A percentile compares a stretch with the other conserved stretches of the same genome.
These are phyloP conservation scores for Penicillium arizonense DNA, from an alignment of 495 filamentous ascomycete genomes.

Conservation along the genomic window DNA sequence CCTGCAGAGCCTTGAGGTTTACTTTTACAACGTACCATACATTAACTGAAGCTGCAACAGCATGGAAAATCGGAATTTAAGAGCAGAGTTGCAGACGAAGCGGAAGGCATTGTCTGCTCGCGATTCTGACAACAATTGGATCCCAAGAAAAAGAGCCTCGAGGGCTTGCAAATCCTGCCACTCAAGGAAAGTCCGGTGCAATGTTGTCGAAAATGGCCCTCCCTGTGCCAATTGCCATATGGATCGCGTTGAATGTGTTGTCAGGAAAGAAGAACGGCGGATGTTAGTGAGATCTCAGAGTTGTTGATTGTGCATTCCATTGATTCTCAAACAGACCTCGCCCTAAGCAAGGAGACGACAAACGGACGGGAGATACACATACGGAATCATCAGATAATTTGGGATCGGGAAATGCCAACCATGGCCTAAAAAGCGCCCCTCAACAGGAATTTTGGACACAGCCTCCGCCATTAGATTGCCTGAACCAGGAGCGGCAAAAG, in stretches of 20 bases:
- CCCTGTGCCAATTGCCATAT: constrained; percentile 88
- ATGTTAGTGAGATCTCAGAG: no score
- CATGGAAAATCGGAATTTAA: no score
- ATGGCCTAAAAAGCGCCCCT: no score
- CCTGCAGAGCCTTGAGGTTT: no score
- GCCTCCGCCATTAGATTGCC: constrained; percentile 33
- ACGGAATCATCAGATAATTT: constrained; percentile 40
- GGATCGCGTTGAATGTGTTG: constrained; percentile 84
- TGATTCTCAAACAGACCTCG: no score
- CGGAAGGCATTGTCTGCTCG: constrained; percentile 46
- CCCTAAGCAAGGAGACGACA: constrained; percentile 11
- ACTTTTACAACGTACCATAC: no score
- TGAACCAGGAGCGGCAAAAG: constrained; percentile 48
- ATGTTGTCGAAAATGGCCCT: constrained; percentile 82
- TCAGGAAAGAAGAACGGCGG: constrained; percentile 86
- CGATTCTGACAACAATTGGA: constrained; percentile 42
- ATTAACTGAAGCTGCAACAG: no score
- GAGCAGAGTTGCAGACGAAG: no score
- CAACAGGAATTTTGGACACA: no score
- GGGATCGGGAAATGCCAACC: constrained; percentile 30
- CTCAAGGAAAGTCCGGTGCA: constrained; percentile 87
- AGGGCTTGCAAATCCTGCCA: constrained; percentile 86
- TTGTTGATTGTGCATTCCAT: no score
- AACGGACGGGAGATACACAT: constrained; percentile 32
- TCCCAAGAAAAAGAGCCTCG: constrained; percentile 80